phyloP scores from a whole-genome alignment of 441 rosid species.

The Pelargonium fulgidum region DNA sequence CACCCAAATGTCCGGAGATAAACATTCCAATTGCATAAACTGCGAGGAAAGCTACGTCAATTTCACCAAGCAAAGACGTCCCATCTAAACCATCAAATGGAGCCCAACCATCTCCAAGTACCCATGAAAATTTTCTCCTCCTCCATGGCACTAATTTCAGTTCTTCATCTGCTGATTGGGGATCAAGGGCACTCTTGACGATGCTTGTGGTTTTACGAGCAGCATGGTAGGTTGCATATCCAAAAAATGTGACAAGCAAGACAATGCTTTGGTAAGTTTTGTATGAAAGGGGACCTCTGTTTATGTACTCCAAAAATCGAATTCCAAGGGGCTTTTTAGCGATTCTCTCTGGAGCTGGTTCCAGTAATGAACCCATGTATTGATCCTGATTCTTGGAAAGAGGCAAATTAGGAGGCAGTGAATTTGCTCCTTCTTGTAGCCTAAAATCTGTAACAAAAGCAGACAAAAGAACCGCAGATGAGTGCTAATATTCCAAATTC shows the following conservation, averaged over 20 bases:
- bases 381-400: no score
- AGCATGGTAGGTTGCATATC: conserved; percentile 76
- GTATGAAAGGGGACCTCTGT: conserved; percentile 47
- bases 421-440: no score
- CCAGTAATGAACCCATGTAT: no score
- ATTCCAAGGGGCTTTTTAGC: conserved; percentile 57
- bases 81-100: conserved; percentile 70
- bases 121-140: no score
- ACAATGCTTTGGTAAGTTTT: conserved; percentile 63
- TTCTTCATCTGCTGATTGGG: conserved; percentile 41
- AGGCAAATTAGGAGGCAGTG: no score
- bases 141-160: no score
- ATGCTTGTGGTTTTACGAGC: conserved; percentile 83
- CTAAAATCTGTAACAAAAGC: no score
- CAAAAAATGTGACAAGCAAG: conserved; percentile 66
- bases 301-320: conserved; percentile 41
- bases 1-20: conserved; percentile 85
- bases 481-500: no score
- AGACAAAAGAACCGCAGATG: no score
- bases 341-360: conserved; percentile 16
- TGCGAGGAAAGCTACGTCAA: conserved; percentile 77
- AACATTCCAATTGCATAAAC: conserved; percentile 84
- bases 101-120: conserved; percentile 52
- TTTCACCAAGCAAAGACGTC: conserved; percentile 65
- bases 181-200: conserved; percentile 86